phyloP scores from a whole-genome alignment of 257 asterid genomes.

The Gardenia jasminoides region DNA sequence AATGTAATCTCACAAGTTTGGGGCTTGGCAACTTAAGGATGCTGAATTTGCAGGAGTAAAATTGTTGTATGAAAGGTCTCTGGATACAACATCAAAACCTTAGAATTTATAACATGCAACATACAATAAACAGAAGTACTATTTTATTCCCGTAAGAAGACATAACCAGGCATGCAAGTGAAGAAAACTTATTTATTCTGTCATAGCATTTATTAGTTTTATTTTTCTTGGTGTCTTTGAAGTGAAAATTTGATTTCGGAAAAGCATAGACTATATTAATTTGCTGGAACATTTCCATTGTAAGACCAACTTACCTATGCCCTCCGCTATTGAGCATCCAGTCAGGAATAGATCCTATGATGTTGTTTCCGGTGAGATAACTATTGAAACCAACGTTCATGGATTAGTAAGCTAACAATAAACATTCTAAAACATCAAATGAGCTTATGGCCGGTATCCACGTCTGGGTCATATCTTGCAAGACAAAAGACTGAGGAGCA shows the following conservation, averaged over 20 bases:
- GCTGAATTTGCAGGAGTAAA: constrained; percentile 28
- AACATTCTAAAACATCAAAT: neutral
- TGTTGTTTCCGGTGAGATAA: constrained; percentile 55
- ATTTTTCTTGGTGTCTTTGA: neutral
- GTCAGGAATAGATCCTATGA: constrained; percentile 46
- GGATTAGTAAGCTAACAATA: neutral
- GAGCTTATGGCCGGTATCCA: neutral
- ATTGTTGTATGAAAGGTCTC: constrained; percentile 70
- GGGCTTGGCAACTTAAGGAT: constrained; percentile 35
- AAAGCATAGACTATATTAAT: neutral
- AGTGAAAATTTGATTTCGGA: neutral
- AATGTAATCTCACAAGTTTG: constrained; percentile 44
- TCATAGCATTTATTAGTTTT: neutral
- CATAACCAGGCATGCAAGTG: neutral
- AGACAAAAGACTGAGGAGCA: neutral
- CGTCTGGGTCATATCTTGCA: neutral
- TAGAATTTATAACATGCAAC: neutral
- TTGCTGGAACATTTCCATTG: neutral
- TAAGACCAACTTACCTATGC: constrained; percentile 26
- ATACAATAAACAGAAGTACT: neutral
- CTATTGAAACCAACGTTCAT: constrained; percentile 32
- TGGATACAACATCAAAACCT: constrained; percentile 30
- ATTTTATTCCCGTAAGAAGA: neutral
- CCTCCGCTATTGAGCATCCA: constrained; percentile 44
- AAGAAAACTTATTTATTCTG: neutral